Evolutionary conservation across 805 yeast genomes (phyloP), one percentile per base, ranked within the genome.

Genomic region (Henningerozyma blattae): DNA sequence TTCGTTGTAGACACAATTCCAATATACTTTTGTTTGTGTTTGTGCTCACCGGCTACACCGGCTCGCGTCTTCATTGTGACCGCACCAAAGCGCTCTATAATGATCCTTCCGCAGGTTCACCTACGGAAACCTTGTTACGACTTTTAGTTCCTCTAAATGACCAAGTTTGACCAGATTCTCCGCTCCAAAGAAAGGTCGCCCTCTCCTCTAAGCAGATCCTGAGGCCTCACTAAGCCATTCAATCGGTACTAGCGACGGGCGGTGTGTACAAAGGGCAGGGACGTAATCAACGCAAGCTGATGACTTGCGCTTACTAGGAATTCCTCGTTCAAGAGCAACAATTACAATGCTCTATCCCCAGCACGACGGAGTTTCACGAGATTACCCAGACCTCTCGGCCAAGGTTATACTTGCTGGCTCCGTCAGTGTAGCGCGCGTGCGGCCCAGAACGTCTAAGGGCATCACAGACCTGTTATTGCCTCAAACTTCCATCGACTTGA

Each of bases 351-450:
- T 56, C 61, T 57, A 57, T 58, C 50, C 48, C 49, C 49, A 45
- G 49, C 49, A 45, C 49, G 49, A 45, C 62, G 61, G 62, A 54
- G 62, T 59, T 59, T 58, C 57, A 55, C 62, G 55, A 59, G 61
- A 50, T 55, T 58, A 53, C 61, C 63, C 59, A 47, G 53, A 43
- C 58, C 60, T 59, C 56, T 52, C 60, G 61, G 64, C 52, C 56
- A 52, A 52, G 58, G 61, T 45, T 49, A 41, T 41, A 54, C 64
- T 57, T 62, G 62, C 60, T 58, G 64, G 61, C 63, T 58, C 63
- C 61, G 62, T 59, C 62, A 59, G 61, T 59, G 64, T 58, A 59
- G 64, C 62, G 63, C 64, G 64, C 63, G 61, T 57, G 64, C 62
- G 62, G 62, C 62, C 63, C 63, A 59, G 64, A 58, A 58, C 63